A percentile compares a stretch with the other conserved stretches of the same genome.
Conservation (phyloP, 208 protist genomes). For the Trypanosoma caninum region DNA sequence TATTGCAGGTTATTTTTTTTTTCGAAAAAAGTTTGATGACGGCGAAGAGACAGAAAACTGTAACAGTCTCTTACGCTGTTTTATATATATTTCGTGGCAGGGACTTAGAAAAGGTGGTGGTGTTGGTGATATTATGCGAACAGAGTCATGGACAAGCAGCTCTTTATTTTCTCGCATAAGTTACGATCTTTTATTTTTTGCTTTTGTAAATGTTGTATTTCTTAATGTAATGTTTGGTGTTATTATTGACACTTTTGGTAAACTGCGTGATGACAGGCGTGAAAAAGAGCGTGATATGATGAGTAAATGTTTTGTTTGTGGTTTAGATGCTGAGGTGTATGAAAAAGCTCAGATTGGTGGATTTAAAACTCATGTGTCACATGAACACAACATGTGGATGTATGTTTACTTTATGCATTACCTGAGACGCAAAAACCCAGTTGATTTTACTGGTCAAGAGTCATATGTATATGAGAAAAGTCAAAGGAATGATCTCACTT, state of each 20-base stretch:
- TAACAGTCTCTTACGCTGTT: conserved; percentile 63
- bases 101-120: conserved; percentile 77
- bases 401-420: conserved; percentile 94
- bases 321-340: conserved; percentile 74
- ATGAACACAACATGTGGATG: conserved; percentile 95
- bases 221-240: conserved; percentile 95
- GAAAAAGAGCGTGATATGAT: conserved; percentile 77
- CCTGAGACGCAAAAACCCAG: conserved; percentile 70
- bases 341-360: conserved; percentile 63
- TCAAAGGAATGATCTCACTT: conserved; percentile 44
- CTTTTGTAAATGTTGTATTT: conserved; percentile 91
- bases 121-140: conserved; percentile 76
- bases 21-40: conserved; percentile 45
- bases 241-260: conserved; percentile 93
- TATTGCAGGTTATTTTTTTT: conserved; percentile 71
- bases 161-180: conserved; percentile 46
- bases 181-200: conserved; percentile 93
- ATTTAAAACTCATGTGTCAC: conserved; percentile 82
- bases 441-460: conserved; percentile 83
- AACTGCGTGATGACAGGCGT: conserved; percentile 85
- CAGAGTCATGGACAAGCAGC: conserved; percentile 45
- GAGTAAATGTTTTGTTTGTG: conserved; percentile 93
- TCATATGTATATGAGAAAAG: conserved; percentile 70
- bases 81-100: conserved; percentile 69
- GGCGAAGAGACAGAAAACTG: conserved; percentile 47